Percentiles rank a stretch among this genome's conserved stretches.
These are phyloP conservation scores for Schwanniomyces occidentalis DNA, from an alignment of 805 yeast genomes.

Conservation along the genomic window DNA sequence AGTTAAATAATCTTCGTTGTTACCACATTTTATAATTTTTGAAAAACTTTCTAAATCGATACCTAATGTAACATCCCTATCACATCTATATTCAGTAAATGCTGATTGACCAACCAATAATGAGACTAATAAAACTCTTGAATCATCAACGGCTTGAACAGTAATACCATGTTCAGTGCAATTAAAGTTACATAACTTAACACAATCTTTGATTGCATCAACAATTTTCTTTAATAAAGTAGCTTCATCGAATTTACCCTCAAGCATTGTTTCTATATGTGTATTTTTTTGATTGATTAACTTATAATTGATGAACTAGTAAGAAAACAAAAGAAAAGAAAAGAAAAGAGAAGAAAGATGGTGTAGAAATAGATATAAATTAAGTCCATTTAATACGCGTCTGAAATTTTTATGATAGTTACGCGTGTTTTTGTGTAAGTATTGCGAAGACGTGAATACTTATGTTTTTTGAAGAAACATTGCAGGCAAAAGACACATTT, in stretches of 20 bases:
- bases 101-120: conserved; percentile 85
- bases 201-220: conserved; percentile 93
- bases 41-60: conserved; percentile 84
- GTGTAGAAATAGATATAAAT: too few relatives aligned
- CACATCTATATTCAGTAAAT: conserved; percentile 92
- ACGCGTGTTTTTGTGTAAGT: conserved; percentile 2
- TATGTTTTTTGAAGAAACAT: too few relatives aligned
- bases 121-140: conserved; percentile 90
- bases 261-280: conserved; percentile 70
- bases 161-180: conserved; percentile 94
- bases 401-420: too few relatives aligned
- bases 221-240: conserved; percentile 86
- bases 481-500: too few relatives aligned
- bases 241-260: conserved; percentile 95
- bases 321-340: conserved; percentile 1
- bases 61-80: conserved; percentile 88
- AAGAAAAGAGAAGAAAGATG: background rate
- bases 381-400: too few relatives aligned
- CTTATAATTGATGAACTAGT: background rate
- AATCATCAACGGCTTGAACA: conserved; percentile 96
- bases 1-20: conserved; percentile 84
- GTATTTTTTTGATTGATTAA: conserved; percentile 1
- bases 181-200: conserved; percentile 92
- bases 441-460: too few relatives aligned
- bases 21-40: conserved; percentile 89